A percentile compares a stretch with the other conserved stretches of the same genome.
phyloP scores from a whole-genome alignment of 495 filamentous ascomycete genomes.

The Amniculicola lignicola region DNA sequence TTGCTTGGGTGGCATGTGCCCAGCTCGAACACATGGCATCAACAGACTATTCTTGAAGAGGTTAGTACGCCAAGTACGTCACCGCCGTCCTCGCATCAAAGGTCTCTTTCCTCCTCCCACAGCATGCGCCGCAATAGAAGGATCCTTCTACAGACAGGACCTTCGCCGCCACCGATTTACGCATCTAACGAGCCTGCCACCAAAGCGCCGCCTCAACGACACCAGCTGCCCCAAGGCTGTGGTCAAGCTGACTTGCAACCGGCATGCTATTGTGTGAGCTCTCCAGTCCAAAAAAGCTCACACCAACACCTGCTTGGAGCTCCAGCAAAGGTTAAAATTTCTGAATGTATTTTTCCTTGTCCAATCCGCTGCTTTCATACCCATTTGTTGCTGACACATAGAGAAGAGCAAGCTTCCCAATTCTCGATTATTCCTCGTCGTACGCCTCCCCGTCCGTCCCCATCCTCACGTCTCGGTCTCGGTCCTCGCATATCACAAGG shows the following conservation, averaged over 20 bases:
- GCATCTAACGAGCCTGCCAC: neutral
- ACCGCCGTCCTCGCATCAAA: neutral
- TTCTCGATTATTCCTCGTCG: neutral
- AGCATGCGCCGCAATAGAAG: neutral
- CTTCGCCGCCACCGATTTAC: neutral
- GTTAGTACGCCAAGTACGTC: neutral
- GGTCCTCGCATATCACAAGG: neutral
- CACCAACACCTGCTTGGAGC: neutral
- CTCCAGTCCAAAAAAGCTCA: neutral
- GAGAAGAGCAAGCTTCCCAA: neutral
- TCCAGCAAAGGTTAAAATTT: neutral
- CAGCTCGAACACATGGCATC: neutral
- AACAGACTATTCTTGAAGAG: neutral
- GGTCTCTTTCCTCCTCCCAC: neutral
- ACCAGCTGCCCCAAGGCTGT: neutral
- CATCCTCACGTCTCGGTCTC: neutral
- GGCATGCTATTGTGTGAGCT: neutral
- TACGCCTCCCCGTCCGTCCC: neutral
- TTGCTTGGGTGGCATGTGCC: too few species aligned
- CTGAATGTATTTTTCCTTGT: neutral
- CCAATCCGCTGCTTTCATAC: neutral
- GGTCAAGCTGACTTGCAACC: neutral
- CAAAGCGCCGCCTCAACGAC: neutral
- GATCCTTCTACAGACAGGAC: too few species aligned
- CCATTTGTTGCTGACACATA: neutral